Percentiles rank a stretch among this genome's conserved stretches.
Evolutionary conservation across 139 green algal genomes (phyloP).

Genomic region (Micractinium conductrix): DNA sequence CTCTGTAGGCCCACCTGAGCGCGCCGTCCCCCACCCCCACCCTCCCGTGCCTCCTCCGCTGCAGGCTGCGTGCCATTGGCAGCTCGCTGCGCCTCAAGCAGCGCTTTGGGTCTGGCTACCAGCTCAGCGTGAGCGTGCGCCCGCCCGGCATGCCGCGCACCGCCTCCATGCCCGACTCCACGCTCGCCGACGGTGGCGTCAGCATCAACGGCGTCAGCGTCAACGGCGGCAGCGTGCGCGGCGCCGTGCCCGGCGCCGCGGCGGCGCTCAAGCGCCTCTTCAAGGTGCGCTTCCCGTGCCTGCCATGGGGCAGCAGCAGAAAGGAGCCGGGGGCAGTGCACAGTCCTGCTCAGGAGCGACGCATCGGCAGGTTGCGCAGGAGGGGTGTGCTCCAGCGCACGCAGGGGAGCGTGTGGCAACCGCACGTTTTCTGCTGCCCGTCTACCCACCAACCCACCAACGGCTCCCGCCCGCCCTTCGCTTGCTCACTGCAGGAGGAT

Average conservation of each 20-base stretch:
- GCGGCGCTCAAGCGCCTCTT: conserved; percentile 57
- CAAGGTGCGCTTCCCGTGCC: too few relatives aligned
- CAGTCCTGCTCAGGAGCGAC: too few relatives aligned
- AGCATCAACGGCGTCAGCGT: too few relatives aligned
- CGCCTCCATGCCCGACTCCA: neutral
- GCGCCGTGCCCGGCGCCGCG: conserved; percentile 25
- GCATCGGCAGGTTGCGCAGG: too few relatives aligned
- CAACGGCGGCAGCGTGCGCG: neutral
- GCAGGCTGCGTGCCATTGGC: conserved; percentile 81
- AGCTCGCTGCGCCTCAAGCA: conserved; percentile 89
- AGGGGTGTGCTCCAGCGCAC: too few relatives aligned
- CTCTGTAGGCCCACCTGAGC: neutral
- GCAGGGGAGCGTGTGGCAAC: neutral
- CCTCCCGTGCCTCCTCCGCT: neutral
- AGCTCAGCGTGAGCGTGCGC: conserved; percentile 39
- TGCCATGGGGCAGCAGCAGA: too few relatives aligned
- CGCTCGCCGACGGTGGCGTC: neutral
- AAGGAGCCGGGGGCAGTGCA: too few relatives aligned
- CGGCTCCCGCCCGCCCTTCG: neutral
- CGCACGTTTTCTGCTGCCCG: neutral
- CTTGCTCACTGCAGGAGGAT: conserved; percentile 5
- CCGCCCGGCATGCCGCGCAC: neutral
- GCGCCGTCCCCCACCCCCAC: neutral
- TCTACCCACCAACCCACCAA: neutral
- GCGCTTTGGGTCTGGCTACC: conserved; percentile 87